These are phyloP conservation scores for Citrus trifoliata DNA, from an alignment of 345 rosid species.

Conservation along the genomic window DNA sequence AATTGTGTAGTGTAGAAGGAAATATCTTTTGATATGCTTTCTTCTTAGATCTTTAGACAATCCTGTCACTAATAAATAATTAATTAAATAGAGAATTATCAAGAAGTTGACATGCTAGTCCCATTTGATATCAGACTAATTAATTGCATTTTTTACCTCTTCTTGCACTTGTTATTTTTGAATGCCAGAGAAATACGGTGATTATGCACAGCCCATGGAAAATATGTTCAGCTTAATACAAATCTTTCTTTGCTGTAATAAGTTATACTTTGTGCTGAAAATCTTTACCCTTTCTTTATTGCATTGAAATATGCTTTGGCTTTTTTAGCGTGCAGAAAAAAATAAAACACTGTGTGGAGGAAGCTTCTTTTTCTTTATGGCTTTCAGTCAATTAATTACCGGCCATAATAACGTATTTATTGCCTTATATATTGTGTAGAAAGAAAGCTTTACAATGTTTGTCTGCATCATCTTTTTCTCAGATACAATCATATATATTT, in stretches of 20 bases:
- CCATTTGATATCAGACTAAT: too few relatives aligned
- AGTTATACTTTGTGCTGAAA: not conserved
- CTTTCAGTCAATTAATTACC: not conserved
- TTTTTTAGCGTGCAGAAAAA: not conserved
- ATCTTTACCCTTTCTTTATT: not conserved
- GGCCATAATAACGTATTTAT: not conserved
- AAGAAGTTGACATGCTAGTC: not conserved
- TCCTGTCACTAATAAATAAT: not conserved
- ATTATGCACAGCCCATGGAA: not conserved
- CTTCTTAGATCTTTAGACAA: not conserved
- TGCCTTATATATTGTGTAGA: not conserved
- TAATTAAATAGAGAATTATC: not conserved
- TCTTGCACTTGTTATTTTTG: not conserved
- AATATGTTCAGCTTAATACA: not conserved
- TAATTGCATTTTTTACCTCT: not conserved
- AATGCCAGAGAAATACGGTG: not conserved
- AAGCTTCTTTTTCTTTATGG: not conserved
- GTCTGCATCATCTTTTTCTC: not conserved
- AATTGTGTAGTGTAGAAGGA: not conserved
- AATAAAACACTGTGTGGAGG: not conserved
- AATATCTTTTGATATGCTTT: not conserved
- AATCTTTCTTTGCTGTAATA: not conserved
- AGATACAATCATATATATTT: not conserved
- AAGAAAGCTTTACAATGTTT: not conserved
- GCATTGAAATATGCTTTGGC: not conserved